phyloP scores from a whole-genome alignment of 176 grass and related monocot genomes.

The Aegilops tauschii region DNA sequence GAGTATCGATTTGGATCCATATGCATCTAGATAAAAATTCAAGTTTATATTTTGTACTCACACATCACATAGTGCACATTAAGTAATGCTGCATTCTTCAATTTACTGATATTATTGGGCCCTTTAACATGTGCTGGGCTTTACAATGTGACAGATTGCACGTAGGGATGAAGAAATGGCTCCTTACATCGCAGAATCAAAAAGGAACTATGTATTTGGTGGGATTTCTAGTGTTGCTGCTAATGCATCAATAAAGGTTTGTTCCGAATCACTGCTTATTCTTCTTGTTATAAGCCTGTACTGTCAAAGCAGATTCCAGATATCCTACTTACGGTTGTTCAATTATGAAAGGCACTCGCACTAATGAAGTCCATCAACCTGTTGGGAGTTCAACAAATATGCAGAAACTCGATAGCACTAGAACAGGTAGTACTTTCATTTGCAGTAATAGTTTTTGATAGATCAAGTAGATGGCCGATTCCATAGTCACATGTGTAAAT shows the following conservation, averaged over 20 bases:
- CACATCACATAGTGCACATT: neutral
- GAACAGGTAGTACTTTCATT: constrained; percentile 64
- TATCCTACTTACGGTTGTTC: constrained; percentile 29
- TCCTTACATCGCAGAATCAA: constrained; percentile 74
- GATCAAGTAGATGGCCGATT: neutral
- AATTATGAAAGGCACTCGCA: constrained; percentile 57
- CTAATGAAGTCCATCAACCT: constrained; percentile 97
- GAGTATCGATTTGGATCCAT: constrained; percentile 4
- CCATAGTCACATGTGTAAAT: neutral
- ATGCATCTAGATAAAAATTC: neutral
- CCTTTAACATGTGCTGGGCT: neutral
- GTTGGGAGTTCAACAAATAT: constrained; percentile 97
- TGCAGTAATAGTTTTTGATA: neutral
- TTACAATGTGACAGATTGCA: constrained; percentile 57
- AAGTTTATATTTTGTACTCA: neutral
- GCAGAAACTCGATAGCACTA: constrained; percentile 91
- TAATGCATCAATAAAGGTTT: constrained; percentile 91
- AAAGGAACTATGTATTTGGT: constrained; percentile 95
- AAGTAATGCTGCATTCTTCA: neutral
- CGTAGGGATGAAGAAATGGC: constrained; percentile 95
- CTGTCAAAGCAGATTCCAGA: constrained; percentile 19
- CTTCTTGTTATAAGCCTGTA: neutral
- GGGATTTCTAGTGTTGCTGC: constrained; percentile 94
- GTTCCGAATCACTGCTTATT: constrained; percentile 20
- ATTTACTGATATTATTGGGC: neutral